Conservation (phyloP, 768 basidiomycete species). For the Termitomyces sp. region DNA sequence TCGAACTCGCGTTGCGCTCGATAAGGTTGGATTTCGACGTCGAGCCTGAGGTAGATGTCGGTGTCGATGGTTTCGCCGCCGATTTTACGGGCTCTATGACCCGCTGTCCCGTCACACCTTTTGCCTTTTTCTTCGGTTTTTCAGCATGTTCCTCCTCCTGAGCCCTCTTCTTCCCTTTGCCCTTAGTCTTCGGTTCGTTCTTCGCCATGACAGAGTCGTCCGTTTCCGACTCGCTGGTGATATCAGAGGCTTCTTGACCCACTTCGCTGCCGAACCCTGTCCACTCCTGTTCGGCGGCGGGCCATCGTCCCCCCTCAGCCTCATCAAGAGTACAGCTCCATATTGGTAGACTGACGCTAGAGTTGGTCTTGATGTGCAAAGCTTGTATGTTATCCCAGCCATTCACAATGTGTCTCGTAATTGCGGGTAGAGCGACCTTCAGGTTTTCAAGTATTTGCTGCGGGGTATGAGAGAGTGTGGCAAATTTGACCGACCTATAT, state of each 20-base stretch:
- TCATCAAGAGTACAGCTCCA: constrained; percentile 80
- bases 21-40: too few relatives aligned
- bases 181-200: neutral
- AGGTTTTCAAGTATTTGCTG: constrained; percentile 80
- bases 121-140: constrained; percentile 47
- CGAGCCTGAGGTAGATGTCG: too few relatives aligned
- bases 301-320: constrained; percentile 59
- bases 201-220: neutral
- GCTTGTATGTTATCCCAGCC: constrained; percentile 92
- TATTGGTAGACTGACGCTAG: constrained; percentile 83
- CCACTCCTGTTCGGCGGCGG: constrained; percentile 15
- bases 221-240: neutral
- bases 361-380: constrained; percentile 86
- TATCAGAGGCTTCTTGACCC: neutral
- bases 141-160: constrained; percentile 31
- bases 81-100: constrained; percentile 2
- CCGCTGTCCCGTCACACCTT: constrained; percentile 24
- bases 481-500: constrained; percentile 80
- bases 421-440: constrained; percentile 69
- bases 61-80: neutral
- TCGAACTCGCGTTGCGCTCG: too few relatives aligned
- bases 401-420: constrained; percentile 68
- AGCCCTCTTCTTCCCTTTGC: constrained; percentile 20
- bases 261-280: neutral
- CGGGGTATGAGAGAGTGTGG: constrained; percentile 67